Base-by-base conservation (phyloP, 2,329 filamentous ascomycete species). In the Cercospora zeina region DNA sequence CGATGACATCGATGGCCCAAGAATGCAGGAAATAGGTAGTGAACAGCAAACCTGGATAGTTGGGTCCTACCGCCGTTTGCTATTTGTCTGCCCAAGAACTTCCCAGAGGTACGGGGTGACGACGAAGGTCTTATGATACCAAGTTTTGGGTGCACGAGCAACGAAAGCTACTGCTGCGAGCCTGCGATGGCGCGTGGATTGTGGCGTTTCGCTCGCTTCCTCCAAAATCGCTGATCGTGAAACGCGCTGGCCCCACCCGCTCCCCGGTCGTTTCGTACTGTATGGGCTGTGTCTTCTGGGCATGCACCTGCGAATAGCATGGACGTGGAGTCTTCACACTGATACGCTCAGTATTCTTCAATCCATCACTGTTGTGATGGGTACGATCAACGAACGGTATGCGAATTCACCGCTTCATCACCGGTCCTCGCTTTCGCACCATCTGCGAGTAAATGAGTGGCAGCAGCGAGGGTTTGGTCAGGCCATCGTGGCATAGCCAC, bases 81-180 rank as follows among this genome's bases (percentile, higher is more conserved):
- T 51, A 16, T 30, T 16, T n/a, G 47, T 51, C 14, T 51, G 47
- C n/a, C 24, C 47, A n/a, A n/a, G 13, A 16, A 31, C 47, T 19
- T 21, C 14, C 14, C 13, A 30, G 24, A 33, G 14, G 39, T 45
- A 45, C 39, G 24, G 47, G 47, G 47, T 51, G 47, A 51, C 24
- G 24, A 51, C 24, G 47, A n/a, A 27, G 27, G 47, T 50, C 47
- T 50, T 50, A 51, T 51, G 47, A 31, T 51, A 51, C 47, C 47
- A 51, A 33, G 47, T 51, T 30, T 30, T 51, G 13, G 47, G 14
- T 8, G 13, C 14, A 33, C 47, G 21, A 30, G 21, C 45, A 24
- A 30, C 45, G 45, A 24, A 50, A 21, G 30, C 21, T 14, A n/a
- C 19, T 27, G 47, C 47, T 51, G n/a, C 47, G 47, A 51, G 8